Percentiles rank a stretch among this genome's conserved stretches.
Evolutionary conservation across 73 alveolate species (phyloP).

Genomic region (Blepharisma stoltei): DNA sequence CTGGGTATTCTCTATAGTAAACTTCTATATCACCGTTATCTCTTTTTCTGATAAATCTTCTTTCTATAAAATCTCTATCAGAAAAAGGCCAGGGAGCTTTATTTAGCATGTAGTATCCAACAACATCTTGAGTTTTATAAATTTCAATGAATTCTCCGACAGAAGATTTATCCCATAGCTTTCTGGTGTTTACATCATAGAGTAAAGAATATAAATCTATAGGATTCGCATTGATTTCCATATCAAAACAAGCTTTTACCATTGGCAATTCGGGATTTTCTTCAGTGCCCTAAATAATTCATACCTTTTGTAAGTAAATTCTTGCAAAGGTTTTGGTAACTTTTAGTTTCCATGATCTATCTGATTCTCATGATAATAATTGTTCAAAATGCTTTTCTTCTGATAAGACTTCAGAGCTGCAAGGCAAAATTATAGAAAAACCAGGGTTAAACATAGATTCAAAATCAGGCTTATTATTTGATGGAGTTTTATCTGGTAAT

Average conservation of each 20-base stretch:
- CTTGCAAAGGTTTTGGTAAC: no score
- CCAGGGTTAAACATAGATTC: no score
- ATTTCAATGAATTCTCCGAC: not conserved
- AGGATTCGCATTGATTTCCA: slow-evolving; percentile 26
- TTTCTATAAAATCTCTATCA: slow-evolving; percentile 17
- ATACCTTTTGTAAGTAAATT: no score
- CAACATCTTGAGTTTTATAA: not conserved
- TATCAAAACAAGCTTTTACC: not conserved
- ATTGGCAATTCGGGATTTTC: not conserved
- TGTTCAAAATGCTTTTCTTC: no score
- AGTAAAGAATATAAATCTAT: not conserved
- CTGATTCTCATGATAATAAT: no score
- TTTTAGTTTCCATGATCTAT: no score
- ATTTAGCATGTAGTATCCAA: slow-evolving; percentile 9
- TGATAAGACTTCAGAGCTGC: no score
- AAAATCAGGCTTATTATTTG: no score
- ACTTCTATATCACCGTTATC: slow-evolving; percentile 10
- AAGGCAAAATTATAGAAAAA: no score
- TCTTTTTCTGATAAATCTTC: not conserved
- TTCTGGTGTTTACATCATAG: not conserved
- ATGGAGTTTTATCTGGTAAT: no score
- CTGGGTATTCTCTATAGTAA: not conserved
- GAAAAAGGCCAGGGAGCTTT: slow-evolving; percentile 31
- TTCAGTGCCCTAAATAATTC: not conserved
- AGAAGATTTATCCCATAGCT: not conserved